phyloP scores from a whole-genome alignment of 2,329 filamentous ascomycete genomes.

The Eurotiales sp. region DNA sequence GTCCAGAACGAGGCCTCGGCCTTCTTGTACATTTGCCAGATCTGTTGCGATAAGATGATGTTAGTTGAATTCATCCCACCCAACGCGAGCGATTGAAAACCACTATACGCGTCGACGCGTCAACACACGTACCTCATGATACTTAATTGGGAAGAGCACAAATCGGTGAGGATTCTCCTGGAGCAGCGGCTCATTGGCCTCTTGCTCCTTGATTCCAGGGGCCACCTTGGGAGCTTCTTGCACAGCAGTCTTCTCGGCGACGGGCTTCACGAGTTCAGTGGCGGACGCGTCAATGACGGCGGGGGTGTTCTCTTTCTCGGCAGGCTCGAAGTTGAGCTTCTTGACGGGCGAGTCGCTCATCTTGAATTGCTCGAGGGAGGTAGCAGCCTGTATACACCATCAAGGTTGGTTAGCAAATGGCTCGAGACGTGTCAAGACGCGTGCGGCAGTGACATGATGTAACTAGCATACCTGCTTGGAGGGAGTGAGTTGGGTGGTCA shows the following conservation, averaged over 20 bases:
- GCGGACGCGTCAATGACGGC: slow-evolving; percentile 52
- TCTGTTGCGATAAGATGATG: slow-evolving; percentile 53
- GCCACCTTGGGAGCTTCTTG: slow-evolving; percentile 40
- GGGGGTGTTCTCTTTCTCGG: slow-evolving; percentile 77
- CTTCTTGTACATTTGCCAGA: slow-evolving; percentile 99
- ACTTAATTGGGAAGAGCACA: slow-evolving; percentile 98
- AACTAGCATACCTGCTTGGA: slow-evolving; percentile 64
- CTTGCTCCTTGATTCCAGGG: slow-evolving; percentile 60
- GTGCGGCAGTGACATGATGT: slow-evolving; percentile 34
- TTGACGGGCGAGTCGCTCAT: slow-evolving; percentile 84
- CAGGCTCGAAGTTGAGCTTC: slow-evolving; percentile 74
- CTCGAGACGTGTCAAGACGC: slow-evolving; percentile 28
- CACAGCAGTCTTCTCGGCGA: slow-evolving; percentile 39
- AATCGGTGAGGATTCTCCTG: slow-evolving; percentile 96
- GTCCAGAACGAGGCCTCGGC: slow-evolving; percentile 99
- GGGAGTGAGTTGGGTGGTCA: slow-evolving; percentile 73
- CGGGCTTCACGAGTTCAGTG: slow-evolving; percentile 56
- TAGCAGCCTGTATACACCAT: slow-evolving; percentile 63
- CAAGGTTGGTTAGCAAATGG: slow-evolving; percentile 37
- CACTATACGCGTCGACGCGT: slow-evolving; percentile 69
- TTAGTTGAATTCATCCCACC: slow-evolving; percentile 34
- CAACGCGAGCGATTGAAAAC: slow-evolving; percentile 18
- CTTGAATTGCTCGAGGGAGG: slow-evolving; percentile 81
- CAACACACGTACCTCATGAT: slow-evolving; percentile 79
- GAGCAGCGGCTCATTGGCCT: slow-evolving; percentile 83